Base-by-base conservation (phyloP, 768 basidiomycete species). In the Pholiota microspora region DNA sequence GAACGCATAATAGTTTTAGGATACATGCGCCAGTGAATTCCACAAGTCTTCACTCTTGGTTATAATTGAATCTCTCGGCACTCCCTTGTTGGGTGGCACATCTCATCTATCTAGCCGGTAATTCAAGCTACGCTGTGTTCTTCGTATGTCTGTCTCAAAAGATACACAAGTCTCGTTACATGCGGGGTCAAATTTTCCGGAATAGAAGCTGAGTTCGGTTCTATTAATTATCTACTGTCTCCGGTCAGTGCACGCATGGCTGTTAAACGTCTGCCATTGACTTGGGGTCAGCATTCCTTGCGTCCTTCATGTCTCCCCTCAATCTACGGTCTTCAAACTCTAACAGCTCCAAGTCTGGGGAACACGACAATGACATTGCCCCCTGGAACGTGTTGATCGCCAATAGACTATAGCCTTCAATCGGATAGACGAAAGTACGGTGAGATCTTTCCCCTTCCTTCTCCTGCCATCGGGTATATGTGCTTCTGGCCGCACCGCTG, bases 311-410 rank as follows among this genome's bases (percentile, higher is more conserved):
- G 40, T 18, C n/a, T 42, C 40, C 21, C 40, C 40, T 42, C 40
- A 18, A 42, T 27, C 15, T 54, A 35, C 45, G 53, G 53, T 13
- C 25, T 46, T 54, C 53, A 54, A 38, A 47, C 45, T 51, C 29
- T 50, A 50, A 42, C 23, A 50, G 34, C 8, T 7, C 23, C 40
- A 15, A 16, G 32, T 29, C 27, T 32, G 27, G 18, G 31, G 34
- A 49, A 25, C 31, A 34, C 21, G 23, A 16, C 16, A 27, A 8
- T 16, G 13, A 16, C 32, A 45, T 54, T 42, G 45, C 44, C 51
- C 59, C 59, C 59, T 55, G 13, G 45, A 60, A 60, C 59, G 59
- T 57, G 59, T 56, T 49, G 24, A 32, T 55, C 31, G 18, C 34
- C 34, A 35, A 36, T 49, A 44, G 28, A 32, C 38, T 42, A 51